Conservation (phyloP, 2,329 filamentous ascomycete genomes). For the Neonectria sp. region DNA sequence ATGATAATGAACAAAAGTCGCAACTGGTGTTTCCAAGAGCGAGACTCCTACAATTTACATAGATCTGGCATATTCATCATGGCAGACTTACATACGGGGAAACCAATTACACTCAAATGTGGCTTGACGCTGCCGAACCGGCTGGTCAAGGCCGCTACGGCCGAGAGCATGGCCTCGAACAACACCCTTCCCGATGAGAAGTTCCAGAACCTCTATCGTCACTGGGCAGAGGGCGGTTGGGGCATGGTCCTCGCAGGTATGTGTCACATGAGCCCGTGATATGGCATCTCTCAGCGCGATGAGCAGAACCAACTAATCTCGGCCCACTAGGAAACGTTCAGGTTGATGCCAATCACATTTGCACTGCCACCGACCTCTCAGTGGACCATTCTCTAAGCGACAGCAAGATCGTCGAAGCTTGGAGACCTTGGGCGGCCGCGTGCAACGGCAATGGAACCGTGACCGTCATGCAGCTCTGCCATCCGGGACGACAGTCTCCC, state of each 20-base stretch:
- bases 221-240: slow-evolving; percentile 67
- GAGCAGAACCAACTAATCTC: neutral
- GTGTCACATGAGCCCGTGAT: neutral
- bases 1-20: neutral
- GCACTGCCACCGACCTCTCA: slow-evolving; percentile 18
- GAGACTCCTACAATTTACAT: neutral
- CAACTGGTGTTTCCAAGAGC: neutral
- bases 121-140: slow-evolving; percentile 69
- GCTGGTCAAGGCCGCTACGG: slow-evolving; percentile 65
- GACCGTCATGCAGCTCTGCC: slow-evolving; percentile 60
- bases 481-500: slow-evolving; percentile 61
- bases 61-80: neutral
- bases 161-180: slow-evolving; percentile 52
- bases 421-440: slow-evolving; percentile 55
- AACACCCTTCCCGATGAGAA: slow-evolving; percentile 56
- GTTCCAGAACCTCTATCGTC: slow-evolving; percentile 58
- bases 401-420: slow-evolving; percentile 41
- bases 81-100: neutral
- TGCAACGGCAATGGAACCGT: slow-evolving; percentile 51
- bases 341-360: slow-evolving; percentile 18
- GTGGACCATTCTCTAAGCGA: slow-evolving; percentile 22
- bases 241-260: slow-evolving; percentile 60
- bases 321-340: neutral
- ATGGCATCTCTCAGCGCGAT: neutral
- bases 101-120: slow-evolving; percentile 61